phyloP scores from a whole-genome alignment of 1,284 basidiomycete genomes.

The Trichosporon coremiiforme region DNA sequence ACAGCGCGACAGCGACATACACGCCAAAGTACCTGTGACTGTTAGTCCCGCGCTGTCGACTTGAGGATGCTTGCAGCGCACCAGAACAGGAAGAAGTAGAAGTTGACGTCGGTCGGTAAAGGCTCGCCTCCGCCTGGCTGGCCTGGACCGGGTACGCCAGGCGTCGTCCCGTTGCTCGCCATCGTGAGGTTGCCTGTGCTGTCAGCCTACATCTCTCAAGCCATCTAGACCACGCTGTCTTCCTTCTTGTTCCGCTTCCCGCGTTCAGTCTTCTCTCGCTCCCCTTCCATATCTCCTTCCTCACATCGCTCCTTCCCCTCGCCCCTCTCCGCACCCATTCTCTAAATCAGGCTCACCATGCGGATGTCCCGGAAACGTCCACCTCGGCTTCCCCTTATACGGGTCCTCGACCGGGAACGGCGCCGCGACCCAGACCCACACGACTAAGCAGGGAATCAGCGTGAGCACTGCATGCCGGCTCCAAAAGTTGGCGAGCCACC shows the following conservation, averaged over 20 bases:
- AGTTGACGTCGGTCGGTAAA: constrained; percentile 58
- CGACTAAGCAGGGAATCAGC: constrained; percentile 58
- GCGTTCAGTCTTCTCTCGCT: no score
- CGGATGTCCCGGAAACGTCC: not conserved
- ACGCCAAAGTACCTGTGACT: constrained; percentile 54
- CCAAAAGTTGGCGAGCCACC: constrained; percentile 59
- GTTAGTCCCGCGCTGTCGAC: constrained; percentile 18
- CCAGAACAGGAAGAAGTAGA: constrained; percentile 59
- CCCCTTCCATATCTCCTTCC: not conserved
- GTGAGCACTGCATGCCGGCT: constrained; percentile 60
- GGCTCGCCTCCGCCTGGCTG: constrained; percentile 15
- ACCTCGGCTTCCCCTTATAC: constrained; percentile 47
- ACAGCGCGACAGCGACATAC: constrained; percentile 59
- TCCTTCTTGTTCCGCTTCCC: not conserved
- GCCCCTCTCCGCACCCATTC: not conserved
- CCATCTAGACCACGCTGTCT: not conserved
- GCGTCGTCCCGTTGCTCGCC: not conserved
- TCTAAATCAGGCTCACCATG: not conserved
- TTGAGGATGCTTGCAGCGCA: no score
- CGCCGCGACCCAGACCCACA: constrained; percentile 62
- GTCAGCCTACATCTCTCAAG: not conserved
- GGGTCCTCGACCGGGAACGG: constrained; percentile 62
- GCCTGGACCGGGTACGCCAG: not conserved
- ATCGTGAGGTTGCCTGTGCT: not conserved
- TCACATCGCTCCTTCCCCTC: not conserved